phyloP scores from a whole-genome alignment of 192 early-diverging fungal species.

The Oehlia diaphana region DNA sequence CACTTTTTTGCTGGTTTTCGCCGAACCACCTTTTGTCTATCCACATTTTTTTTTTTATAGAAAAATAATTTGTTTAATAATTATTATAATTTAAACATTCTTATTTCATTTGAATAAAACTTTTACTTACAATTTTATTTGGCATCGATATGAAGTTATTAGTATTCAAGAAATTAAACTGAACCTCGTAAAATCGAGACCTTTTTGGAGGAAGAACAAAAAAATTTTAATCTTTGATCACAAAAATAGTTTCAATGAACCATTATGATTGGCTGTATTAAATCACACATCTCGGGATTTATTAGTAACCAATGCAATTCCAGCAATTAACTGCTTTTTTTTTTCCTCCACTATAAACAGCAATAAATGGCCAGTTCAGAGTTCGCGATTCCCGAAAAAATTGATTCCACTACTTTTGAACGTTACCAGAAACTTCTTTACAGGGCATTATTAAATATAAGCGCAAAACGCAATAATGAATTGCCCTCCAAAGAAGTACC shows the following conservation, averaged over 20 bases:
- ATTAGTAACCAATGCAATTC: no score
- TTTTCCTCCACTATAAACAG: neutral
- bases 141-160: neutral
- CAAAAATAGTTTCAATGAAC: neutral
- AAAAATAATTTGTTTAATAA: no score
- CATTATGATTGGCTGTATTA: neutral
- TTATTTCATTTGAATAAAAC: neutral
- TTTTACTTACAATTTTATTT: neutral
- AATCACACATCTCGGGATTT: neutral
- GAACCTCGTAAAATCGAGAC: neutral
- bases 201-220: neutral
- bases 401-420: neutral
- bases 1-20: conserved; percentile 1
- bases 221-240: neutral
- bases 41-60: neutral
- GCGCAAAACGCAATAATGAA: neutral
- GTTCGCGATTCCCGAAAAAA: neutral
- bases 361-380: neutral
- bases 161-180: neutral
- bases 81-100: neutral
- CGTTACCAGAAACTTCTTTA: neutral
- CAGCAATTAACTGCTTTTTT: neutral
- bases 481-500: neutral
- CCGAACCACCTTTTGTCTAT: conserved; percentile 11
- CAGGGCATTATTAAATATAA: neutral